A percentile compares a stretch with the other conserved stretches of the same genome.
Evolutionary conservation across 768 basidiomycete genomes (phyloP).

Genomic region (Boletus reticuloceps): DNA sequence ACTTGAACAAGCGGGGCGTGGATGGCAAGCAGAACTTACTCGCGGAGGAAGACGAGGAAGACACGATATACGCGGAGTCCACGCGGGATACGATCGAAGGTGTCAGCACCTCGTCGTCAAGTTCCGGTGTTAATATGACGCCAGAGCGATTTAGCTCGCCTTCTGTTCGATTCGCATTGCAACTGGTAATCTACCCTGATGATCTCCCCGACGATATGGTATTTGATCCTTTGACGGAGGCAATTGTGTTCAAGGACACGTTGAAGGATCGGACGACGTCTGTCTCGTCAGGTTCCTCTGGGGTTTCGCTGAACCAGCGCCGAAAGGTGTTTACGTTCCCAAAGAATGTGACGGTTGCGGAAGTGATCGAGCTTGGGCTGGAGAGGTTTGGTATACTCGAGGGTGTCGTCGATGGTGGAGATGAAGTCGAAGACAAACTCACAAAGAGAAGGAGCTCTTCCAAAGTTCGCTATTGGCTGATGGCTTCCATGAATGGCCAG

Average conservation of each 20-base stretch:
- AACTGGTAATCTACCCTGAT: slow-evolving; percentile 81
- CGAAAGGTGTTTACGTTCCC: slow-evolving; percentile 90
- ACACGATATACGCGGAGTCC: slow-evolving; percentile 38
- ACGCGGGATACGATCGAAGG: slow-evolving; percentile 30
- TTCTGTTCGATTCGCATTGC: slow-evolving; percentile 80
- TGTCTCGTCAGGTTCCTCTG: slow-evolving; percentile 43
- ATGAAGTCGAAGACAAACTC: slow-evolving; percentile 94
- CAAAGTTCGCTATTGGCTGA: slow-evolving; percentile 82
- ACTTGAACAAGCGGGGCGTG: slow-evolving; percentile 67
- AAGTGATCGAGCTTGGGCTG: slow-evolving; percentile 89
- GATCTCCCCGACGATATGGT: slow-evolving; percentile 94
- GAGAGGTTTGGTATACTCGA: slow-evolving; percentile 94
- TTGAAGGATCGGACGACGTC: slow-evolving; percentile 54
- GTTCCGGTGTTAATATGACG: slow-evolving; percentile 43
- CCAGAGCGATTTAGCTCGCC: slow-evolving; percentile 81
- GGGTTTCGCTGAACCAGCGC: slow-evolving; percentile 58
- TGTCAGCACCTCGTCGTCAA: slow-evolving; percentile 16
- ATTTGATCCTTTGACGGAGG: slow-evolving; percentile 91
- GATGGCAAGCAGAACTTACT: slow-evolving; percentile 45
- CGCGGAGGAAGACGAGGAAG: slow-evolving; percentile 45
- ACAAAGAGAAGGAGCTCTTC: slow-evolving; percentile 74
- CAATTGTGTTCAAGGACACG: slow-evolving; percentile 84
- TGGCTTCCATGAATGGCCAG: slow-evolving; percentile 53
- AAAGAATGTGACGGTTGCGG: slow-evolving; percentile 92
- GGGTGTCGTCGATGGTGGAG: slow-evolving; percentile 98